A percentile compares a stretch with the other conserved stretches of the same genome.
phyloP scores from a whole-genome alignment of 208 protist species.

The Trypanosoma vivax region DNA sequence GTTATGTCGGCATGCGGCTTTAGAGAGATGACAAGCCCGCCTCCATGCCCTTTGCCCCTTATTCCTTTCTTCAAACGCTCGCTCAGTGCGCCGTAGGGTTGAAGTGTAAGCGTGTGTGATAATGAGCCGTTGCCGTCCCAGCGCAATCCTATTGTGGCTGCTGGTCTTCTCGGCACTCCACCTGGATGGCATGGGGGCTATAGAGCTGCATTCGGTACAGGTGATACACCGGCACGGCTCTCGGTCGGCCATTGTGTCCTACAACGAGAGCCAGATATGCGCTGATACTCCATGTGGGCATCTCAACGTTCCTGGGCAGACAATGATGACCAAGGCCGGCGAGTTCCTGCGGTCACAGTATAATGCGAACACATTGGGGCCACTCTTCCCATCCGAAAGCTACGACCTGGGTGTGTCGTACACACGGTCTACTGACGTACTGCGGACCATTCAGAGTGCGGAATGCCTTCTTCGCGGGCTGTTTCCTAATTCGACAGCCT shows the following conservation, averaged over 20 bases:
- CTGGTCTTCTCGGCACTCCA: too few species aligned
- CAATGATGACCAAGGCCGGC: slow-evolving; percentile 33
- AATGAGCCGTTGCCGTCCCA: too few species aligned
- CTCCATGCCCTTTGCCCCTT: too few species aligned
- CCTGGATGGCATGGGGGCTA: too few species aligned
- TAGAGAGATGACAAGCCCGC: too few species aligned
- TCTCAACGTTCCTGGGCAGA: slow-evolving; percentile 26
- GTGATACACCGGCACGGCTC: slow-evolving; percentile 44
- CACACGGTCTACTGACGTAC: slow-evolving; percentile 31
- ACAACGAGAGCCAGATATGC: slow-evolving; percentile 35
- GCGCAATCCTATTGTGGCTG: too few species aligned
- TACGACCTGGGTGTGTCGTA: slow-evolving; percentile 29
- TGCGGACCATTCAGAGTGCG: slow-evolving; percentile 37
- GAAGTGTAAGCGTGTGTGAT: too few species aligned
- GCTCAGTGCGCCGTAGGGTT: too few species aligned
- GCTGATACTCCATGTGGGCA: slow-evolving; percentile 31
- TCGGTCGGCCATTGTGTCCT: slow-evolving; percentile 22
- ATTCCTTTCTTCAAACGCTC: too few species aligned
- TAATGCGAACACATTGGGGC: slow-evolving; percentile 10
- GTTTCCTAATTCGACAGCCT: slow-evolving; percentile 23
- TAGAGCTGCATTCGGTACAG: slow-evolving; percentile 19
- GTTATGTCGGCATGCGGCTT: too few species aligned
- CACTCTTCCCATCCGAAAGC: slow-evolving; percentile 19
- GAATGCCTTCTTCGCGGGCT: slow-evolving; percentile 28
- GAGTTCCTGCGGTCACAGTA: slow-evolving; percentile 27